Evolutionary conservation across 208 protist genomes (phyloP), one percentile per base, ranked within the genome.

Genomic region (Herpetomonas samuelpessoai): DNA sequence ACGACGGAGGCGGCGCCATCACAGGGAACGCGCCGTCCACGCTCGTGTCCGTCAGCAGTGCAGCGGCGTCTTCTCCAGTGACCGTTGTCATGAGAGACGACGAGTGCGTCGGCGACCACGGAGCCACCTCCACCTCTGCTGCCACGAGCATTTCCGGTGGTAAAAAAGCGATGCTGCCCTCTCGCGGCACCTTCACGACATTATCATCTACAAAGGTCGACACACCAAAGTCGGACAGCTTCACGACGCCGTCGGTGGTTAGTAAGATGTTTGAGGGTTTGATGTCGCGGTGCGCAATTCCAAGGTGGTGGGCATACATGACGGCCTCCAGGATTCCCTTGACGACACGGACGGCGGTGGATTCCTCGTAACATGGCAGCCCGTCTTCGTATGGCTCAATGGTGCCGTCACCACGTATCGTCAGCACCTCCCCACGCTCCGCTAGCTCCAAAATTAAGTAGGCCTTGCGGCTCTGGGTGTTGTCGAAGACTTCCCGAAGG

Each of bases 401-500:
- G n/a, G 66, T 71, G 21, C 79, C 80, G 58, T 79, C 71, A 51
- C 77, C 58, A 4, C 35, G 38, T 62, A 87, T 60, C 16, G 70
- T 55, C 64, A 85, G 70, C 39, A 84, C 68, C 52, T 79, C 79
- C 14, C 74, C 71, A 12, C 63, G 26, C 51, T 80, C 83, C 4
- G 83, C 83, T 45, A 96, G 91, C 68, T 98, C 92, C 19, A 97
- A 48, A 12, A 97, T 55, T 50, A 88, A 57, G 59, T 94, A 96
- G 35, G 97, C 66, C 41, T 92, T 89, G 38, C 92, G 79, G 28
- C 65, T 68, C 12, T 44, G 27, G 19, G 86, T 86, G 64, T 98
- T 95, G 57, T 98, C 86, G 26, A 98, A 95, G 0, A 98, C 91
- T 70, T 98, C 96, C 38, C 79, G 77, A 25, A 98, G 79, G 18